Evolutionary conservation across 1,139 yeast species (phyloP), one percentile per base, ranked within the genome.

Genomic region (Candida tunisiensis): DNA sequence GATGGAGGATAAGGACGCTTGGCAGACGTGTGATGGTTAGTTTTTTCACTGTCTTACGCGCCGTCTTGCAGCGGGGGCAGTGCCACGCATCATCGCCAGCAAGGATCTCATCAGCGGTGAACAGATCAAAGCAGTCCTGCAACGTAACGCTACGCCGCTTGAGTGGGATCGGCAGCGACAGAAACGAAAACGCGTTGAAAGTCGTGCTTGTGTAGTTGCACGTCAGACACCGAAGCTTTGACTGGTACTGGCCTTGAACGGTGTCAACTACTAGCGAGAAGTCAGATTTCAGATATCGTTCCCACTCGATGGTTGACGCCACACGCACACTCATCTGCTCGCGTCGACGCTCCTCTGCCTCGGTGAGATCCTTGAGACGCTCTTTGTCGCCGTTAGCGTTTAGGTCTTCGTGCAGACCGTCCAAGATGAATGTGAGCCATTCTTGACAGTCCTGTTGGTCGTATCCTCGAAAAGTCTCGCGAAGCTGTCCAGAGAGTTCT

Each of bases 371-470:
- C 39, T 61, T 73, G 41, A 62, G 45, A 16, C 69, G 60, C 3
- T 65, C 62, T 28, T 57, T 57, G 23, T 60, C 63, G 11, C 74
- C 74, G 52, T 69, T 67, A 38, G 72, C 74, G 42, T 80, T 80
- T 34, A 88, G 58, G 44, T 88, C 98, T 45, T 82, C 93, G 46
- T 88, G 96, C 19, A 88, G 53, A 1, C 83, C 74, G 49, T 83
- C 96, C 26, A 88, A 57, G 11, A 88, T 45, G 42, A 82, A 83
- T 29, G 78, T 80, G 36, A 88, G 60, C 45, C 83, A 83, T 46
- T 88, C 96, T 32, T 83, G 83, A 37, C 93, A 80, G 49, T 88
- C 98, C 46, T 88, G 98, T 50, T 88, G 96, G 30, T 80, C 85
- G 38, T 54, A 59, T n/a, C 75, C 73, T 8, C 69, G 67, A 50